phyloP scores from a whole-genome alignment of 1,284 basidiomycete genomes.

The Apiotrichum gamsii region DNA sequence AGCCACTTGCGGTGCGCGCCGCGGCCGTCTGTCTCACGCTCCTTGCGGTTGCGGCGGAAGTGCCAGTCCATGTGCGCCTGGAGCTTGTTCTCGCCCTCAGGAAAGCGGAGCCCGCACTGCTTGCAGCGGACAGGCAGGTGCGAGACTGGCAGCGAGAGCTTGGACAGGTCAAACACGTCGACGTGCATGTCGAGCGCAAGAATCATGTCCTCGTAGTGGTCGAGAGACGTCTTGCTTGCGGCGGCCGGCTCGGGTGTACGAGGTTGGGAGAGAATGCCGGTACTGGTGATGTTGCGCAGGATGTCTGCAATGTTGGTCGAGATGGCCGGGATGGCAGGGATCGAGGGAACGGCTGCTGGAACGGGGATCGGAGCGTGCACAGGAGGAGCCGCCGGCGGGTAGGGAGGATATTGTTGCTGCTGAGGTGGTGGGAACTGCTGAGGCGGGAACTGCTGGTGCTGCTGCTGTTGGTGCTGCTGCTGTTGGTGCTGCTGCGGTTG shows the following conservation, averaged over 20 bases:
- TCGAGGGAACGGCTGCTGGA: not conserved
- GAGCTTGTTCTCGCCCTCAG: slow-evolving; percentile 65
- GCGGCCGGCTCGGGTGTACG: slow-evolving; percentile 47
- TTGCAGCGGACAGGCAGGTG: slow-evolving; percentile 78
- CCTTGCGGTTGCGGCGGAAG: slow-evolving; percentile 87
- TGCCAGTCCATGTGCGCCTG: slow-evolving; percentile 95
- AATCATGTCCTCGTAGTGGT: slow-evolving; percentile 66
- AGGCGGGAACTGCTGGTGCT: not conserved
- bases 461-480: slow-evolving; percentile 3
- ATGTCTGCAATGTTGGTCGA: slow-evolving; percentile 39
- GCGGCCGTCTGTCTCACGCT: slow-evolving; percentile 72
- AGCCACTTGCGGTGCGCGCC: slow-evolving; percentile 93
- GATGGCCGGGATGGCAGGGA: slow-evolving; percentile 17
- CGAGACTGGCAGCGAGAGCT: slow-evolving; percentile 59
- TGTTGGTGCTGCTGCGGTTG: slow-evolving; percentile 6
- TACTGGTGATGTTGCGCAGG: slow-evolving; percentile 34
- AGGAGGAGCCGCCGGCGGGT: slow-evolving; percentile 5
- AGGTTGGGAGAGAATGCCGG: slow-evolving; percentile 49
- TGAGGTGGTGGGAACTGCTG: no score
- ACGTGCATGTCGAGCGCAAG: slow-evolving; percentile 64
- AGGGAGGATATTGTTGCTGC: not conserved
- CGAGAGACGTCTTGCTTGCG: slow-evolving; percentile 48
- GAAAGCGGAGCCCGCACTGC: slow-evolving; percentile 87
- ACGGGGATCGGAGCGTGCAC: slow-evolving; percentile 15
- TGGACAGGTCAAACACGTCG: slow-evolving; percentile 59